A percentile compares a stretch with the other conserved stretches of the same genome.
phyloP scores from a whole-genome alignment of 192 early-diverging fungal genomes.

The Oehlia diaphana region DNA sequence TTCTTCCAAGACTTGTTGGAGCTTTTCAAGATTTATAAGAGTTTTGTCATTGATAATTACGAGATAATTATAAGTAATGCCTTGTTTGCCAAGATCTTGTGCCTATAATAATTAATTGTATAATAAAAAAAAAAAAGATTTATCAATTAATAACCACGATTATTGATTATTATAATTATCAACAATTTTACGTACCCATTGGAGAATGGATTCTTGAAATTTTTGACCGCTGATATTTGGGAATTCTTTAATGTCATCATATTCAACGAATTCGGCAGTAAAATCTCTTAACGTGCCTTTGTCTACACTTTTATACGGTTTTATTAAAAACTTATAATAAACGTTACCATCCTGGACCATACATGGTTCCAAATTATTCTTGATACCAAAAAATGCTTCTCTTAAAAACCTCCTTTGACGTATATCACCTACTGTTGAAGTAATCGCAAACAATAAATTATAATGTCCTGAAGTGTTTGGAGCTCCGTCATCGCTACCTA shows the following conservation, averaged over 20 bases:
- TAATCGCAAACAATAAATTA: slow-evolving; percentile 49
- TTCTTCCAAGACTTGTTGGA: slow-evolving; percentile 31
- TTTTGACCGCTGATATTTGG: slow-evolving; percentile 28
- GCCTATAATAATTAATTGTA: not conserved
- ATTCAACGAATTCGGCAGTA: slow-evolving; percentile 56
- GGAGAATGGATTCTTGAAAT: slow-evolving; percentile 31
- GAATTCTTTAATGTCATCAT: slow-evolving; percentile 42
- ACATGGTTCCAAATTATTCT: slow-evolving; percentile 53
- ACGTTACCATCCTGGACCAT: slow-evolving; percentile 42
- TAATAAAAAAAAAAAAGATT: not conserved
- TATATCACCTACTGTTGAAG: slow-evolving; percentile 41
- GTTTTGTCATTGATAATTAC: slow-evolving; percentile 40
- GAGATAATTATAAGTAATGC: slow-evolving; percentile 47
- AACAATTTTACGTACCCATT: slow-evolving; percentile 32
- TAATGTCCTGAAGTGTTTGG: slow-evolving; percentile 36
- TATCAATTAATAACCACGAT: not conserved
- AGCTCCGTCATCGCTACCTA: too few species aligned
- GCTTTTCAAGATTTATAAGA: slow-evolving; percentile 34
- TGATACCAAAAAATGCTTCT: slow-evolving; percentile 53
- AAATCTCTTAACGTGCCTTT: slow-evolving; percentile 36
- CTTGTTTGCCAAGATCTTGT: not conserved
- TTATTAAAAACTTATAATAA: slow-evolving; percentile 49
- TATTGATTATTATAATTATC: not conserved
- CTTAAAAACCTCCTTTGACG: slow-evolving; percentile 50
- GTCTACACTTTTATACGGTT: slow-evolving; percentile 22